Percentiles rank a stretch among this genome's conserved stretches.
These are phyloP conservation scores for Hebeloma cylindrosporum DNA, from an alignment of 768 basidiomycete species.

Conservation along the genomic window DNA sequence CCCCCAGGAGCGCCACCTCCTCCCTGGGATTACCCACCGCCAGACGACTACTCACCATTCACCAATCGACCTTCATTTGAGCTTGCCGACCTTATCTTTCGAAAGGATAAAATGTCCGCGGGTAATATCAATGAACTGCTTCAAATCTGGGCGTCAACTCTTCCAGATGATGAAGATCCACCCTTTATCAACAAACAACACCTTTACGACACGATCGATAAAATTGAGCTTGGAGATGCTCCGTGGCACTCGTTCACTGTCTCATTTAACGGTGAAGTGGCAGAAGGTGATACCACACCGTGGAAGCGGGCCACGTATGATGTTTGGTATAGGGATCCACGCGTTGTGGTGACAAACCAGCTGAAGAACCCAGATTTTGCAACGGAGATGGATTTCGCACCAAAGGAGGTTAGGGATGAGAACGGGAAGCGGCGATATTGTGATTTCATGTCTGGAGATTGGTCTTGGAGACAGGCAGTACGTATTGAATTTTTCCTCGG, in stretches of 20 bases:
- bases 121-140: constrained; percentile 25
- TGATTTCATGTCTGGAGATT: constrained; percentile 43
- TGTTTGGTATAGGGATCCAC: constrained; percentile 35
- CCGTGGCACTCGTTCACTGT: constrained; percentile 37
- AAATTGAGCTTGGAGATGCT: constrained; percentile 32
- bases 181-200: constrained; percentile 33
- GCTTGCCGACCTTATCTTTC: constrained; percentile 21
- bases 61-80: constrained; percentile 10
- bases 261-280: constrained; percentile 24
- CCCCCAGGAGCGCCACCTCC: too few relatives aligned
- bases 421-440: constrained; percentile 24
- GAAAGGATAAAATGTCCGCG: constrained; percentile 16
- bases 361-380: constrained; percentile 36
- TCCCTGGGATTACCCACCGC: too few relatives aligned
- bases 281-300: constrained; percentile 20
- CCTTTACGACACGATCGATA: constrained; percentile 35
- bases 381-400: constrained; percentile 32
- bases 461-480: constrained; percentile 42
- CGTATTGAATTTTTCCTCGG: constrained; percentile 11
- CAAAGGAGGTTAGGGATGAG: constrained; percentile 25
- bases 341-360: constrained; percentile 24
- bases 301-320: constrained; percentile 34
- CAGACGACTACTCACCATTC: constrained; percentile 21
- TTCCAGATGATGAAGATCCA: constrained; percentile 18
- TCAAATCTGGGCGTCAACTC: constrained; percentile 22